A percentile compares a stretch with the other conserved stretches of the same genome.
phyloP scores from a whole-genome alignment of 1,139 yeast species.

The Kluyveromyces marxianus region DNA sequence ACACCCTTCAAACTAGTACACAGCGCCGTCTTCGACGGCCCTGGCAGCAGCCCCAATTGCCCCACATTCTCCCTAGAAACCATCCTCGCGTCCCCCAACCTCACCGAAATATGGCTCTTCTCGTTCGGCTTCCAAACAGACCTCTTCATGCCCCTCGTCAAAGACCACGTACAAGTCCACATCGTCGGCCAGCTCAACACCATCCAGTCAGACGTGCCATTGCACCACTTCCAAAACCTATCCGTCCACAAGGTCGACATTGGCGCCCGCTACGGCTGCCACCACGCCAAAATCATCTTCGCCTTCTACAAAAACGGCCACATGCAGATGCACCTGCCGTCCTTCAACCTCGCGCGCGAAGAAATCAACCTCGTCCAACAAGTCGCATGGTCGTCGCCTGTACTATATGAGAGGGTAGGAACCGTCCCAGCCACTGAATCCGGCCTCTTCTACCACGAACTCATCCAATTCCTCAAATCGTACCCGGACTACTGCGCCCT shows the following conservation, averaged over 20 bases:
- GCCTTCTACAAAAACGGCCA: constrained; percentile 41
- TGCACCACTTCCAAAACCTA: constrained; percentile 7
- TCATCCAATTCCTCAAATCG: constrained; percentile 37
- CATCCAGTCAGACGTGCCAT: constrained; percentile 12
- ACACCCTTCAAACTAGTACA: constrained; percentile 26
- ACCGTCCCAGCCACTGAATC: neutral
- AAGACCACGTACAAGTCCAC: constrained; percentile 16
- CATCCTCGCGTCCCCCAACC: constrained; percentile 20
- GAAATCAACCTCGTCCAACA: constrained; percentile 57
- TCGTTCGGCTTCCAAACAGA: constrained; percentile 31
- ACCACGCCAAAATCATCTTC: constrained; percentile 62
- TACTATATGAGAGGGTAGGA: neutral
- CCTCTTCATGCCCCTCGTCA: constrained; percentile 21
- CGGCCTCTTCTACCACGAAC: constrained; percentile 35
- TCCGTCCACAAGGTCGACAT: constrained; percentile 25
- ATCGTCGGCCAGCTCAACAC: constrained; percentile 30
- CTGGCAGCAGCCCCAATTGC: constrained; percentile 12
- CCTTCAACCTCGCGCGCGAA: constrained; percentile 47
- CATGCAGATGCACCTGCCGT: constrained; percentile 48
- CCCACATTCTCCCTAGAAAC: constrained; percentile 25
- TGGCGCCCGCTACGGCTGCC: constrained; percentile 33
- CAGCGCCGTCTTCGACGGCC: constrained; percentile 28
- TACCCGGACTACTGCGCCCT: constrained; percentile 28
- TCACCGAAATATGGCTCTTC: constrained; percentile 25
- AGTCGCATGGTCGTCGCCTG: constrained; percentile 57